A percentile compares a stretch with the other conserved stretches of the same genome.
Evolutionary conservation across 495 filamentous ascomycete species (phyloP).

Genomic region (Daldinia vernicosa): DNA sequence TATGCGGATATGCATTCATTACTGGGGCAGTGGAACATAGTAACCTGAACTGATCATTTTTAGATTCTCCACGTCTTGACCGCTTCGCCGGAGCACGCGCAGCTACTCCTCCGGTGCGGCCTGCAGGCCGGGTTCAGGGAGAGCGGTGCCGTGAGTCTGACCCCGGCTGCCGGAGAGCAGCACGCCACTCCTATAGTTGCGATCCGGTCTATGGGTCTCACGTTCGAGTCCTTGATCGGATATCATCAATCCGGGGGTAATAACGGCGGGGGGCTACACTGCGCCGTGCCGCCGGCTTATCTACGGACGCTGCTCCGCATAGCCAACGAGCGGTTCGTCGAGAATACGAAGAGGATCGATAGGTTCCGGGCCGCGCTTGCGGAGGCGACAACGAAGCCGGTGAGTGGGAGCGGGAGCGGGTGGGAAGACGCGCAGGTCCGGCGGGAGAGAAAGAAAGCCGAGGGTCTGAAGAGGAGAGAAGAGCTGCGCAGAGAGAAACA

Average conservation of each 20-base stretch:
- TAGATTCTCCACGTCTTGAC: conserved; percentile 91
- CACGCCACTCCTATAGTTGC: conserved; percentile 75
- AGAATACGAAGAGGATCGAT: conserved; percentile 75
- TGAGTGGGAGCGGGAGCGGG: conserved; percentile 37
- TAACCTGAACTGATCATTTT: not conserved
- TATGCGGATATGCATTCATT: not conserved
- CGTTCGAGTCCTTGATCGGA: conserved; percentile 81
- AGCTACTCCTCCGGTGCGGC: conserved; percentile 74
- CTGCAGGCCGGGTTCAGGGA: conserved; percentile 87
- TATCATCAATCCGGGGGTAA: conserved; percentile 52
- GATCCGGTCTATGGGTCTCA: conserved; percentile 79
- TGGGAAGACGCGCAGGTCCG: conserved; percentile 69
- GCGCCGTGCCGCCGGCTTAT: conserved; percentile 64
- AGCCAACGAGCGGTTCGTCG: conserved; percentile 77
- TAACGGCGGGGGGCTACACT: conserved; percentile 43
- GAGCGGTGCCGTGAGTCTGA: conserved; percentile 71
- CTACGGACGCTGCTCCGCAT: conserved; percentile 70
- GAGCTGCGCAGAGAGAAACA: conserved; percentile 42
- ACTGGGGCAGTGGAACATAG: not conserved
- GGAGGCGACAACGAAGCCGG: conserved; percentile 47
- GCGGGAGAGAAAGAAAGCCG: conserved; percentile 67
- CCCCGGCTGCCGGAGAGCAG: conserved; percentile 50
- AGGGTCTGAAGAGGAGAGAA: conserved; percentile 64
- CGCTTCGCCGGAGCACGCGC: conserved; percentile 74
- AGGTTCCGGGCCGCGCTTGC: conserved; percentile 62